Base-by-base conservation (phyloP, 208 protist species). In the Crithidia thermophila region DNA sequence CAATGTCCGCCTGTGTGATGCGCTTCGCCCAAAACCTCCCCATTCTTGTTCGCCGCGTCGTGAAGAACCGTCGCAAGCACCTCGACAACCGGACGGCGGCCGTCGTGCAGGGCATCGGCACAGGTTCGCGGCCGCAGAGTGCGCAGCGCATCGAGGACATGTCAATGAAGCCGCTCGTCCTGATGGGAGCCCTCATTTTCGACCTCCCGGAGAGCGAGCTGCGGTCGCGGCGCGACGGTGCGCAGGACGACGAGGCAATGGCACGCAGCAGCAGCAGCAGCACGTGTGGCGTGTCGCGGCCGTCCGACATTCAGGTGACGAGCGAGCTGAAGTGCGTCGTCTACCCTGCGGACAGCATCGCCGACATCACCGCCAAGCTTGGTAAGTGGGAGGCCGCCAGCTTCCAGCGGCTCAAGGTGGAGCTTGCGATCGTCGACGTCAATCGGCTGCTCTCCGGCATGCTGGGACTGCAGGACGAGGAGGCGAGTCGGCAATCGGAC, bases 81-180 rank as follows among this genome's bases (percentile, higher is more conserved):
- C 59, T 90, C 8, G 51, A 73, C 70, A 75, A 85, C 59, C 43
- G 34, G 45, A 67, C 81, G 45, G 51, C 56, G 42, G 47, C 58
- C 14, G 59, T 59, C 28, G 85, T 75, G n/a, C 80, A 79, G 33
- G 89, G 89, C 5, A 69, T 95, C 40, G 87, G 81, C 37, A 91
- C 84, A 0, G 86, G 89, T 1, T 51, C 46, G 13, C 75, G 78
- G 23, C 82, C 86, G 28, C 67, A 56, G 4, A 57, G 84, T 25
- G 56, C 49, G 21, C 84, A 93, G 78, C 75, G 81, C n/a, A 83
- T 95, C 27, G 90, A 95, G 50, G 87, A 91, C 52, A 93, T 95
- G 84, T 51, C 75, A n/a, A 88, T 95, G 87, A 95, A 95, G 63
- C 90, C 90, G 20, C 75, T 95, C 46, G 90, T 95, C 27, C 64